Evolutionary conservation across 495 filamentous ascomycete species (phyloP), one percentile per base, ranked within the genome.

Genomic region (Sphaerosporella brunnea): DNA sequence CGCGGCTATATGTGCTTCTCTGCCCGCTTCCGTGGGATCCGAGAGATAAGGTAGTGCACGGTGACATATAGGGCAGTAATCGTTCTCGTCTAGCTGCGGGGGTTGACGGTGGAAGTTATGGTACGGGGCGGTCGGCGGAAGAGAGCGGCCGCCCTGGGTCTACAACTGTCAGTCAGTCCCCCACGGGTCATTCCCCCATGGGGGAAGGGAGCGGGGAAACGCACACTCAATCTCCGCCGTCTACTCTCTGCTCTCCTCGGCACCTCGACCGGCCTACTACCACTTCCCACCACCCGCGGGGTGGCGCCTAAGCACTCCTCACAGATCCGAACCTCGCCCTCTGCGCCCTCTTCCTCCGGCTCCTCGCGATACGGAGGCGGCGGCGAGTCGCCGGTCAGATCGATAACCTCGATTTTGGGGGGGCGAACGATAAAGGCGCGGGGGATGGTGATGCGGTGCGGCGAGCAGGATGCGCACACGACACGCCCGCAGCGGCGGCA

Each of bases 381-480:
- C 44, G 15, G 25, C 25, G 11, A 9, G 13, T 3, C 41, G 13
- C 28, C 25, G 25, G 24, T 23, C 25, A 34, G 28, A 46, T 46
- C 43, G 10, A 46, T 34, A 4, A 41, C 48, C 34, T 26, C 11
- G 10, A 39, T 37, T 24, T 70, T 68, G 2, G 84, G 82, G 0
- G 86, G 85, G 35, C 78, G 82, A 13, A 97, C 90, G 41, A 96
- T 90, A 60, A 80, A 96, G 50, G 90, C 83, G 45, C 83, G 72
- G 1, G 90, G 92, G 47, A 97, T 93, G 1, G 80, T 93, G 59
- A 97, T 96, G 34, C 83, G 76, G 63, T 96, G 88, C 3, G 92
- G 90, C 2, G 92, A 96, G 64, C 90, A 97, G 15, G 73, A 65
- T 45, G 79, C 74, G 62, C 90, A 97, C 11, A 97, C 92, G 1